Evolutionary conservation across 2,329 filamentous ascomycete genomes (phyloP).

Genomic region (Apiospora rasikravindrae): DNA sequence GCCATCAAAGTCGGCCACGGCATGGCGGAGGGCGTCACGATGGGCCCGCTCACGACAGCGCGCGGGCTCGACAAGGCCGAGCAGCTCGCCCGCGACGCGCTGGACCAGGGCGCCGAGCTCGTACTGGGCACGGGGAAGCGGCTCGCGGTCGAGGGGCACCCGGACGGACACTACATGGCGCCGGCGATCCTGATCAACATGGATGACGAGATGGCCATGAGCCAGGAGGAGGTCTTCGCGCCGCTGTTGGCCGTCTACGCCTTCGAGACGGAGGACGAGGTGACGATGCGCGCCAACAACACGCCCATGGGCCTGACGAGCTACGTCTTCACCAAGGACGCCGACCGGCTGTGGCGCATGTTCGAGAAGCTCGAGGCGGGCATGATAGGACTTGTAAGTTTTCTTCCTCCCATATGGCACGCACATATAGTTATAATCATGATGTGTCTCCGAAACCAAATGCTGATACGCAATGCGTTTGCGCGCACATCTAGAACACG

Average conservation of each 20-base stretch:
- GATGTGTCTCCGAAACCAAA: not conserved
- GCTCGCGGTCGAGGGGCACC: slow-evolving; percentile 31
- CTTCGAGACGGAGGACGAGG: slow-evolving; percentile 64
- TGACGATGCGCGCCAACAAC: slow-evolving; percentile 58
- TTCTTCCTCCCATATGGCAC: slow-evolving; percentile 22
- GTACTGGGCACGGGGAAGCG: slow-evolving; percentile 65
- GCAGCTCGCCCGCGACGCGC: slow-evolving; percentile 68
- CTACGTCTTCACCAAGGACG: slow-evolving; percentile 64
- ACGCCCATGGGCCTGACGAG: slow-evolving; percentile 64
- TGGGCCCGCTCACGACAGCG: slow-evolving; percentile 64
- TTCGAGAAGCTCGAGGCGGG: slow-evolving; percentile 65
- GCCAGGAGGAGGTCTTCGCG: slow-evolving; percentile 61
- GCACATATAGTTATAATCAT: not conserved
- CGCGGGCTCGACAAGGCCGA: slow-evolving; percentile 61
- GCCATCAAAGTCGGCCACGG: slow-evolving; percentile 66
- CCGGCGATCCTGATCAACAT: slow-evolving; percentile 60
- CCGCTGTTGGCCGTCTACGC: slow-evolving; percentile 60
- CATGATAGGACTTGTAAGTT: slow-evolving; percentile 52
- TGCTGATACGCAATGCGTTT: slow-evolving; percentile 31
- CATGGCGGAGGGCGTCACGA: slow-evolving; percentile 58
- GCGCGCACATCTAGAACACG: slow-evolving; percentile 39
- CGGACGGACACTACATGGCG: slow-evolving; percentile 68
- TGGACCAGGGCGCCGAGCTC: slow-evolving; percentile 65
- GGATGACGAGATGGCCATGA: slow-evolving; percentile 53
- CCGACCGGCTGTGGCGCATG: slow-evolving; percentile 61